phyloP scores from a whole-genome alignment of 2,329 filamentous ascomycete species.

The Beauveria brongniartii region DNA sequence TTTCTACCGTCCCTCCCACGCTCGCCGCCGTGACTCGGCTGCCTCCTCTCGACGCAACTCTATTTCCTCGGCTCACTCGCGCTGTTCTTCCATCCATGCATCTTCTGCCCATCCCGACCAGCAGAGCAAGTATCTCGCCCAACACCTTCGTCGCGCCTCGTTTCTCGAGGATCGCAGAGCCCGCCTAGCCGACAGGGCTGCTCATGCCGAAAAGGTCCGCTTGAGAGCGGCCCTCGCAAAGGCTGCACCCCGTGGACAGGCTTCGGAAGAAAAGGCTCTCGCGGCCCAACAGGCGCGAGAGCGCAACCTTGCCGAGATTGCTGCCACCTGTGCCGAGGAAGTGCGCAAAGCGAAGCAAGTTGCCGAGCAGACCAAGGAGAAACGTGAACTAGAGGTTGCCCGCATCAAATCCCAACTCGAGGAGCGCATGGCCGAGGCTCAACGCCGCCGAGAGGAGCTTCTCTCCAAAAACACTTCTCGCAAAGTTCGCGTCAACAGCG shows the following conservation, averaged over 20 bases:
- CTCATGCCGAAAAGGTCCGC: conserved; percentile 76
- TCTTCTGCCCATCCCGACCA: conserved; percentile 44
- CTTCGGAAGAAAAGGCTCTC: conserved; percentile 67
- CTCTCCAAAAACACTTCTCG: conserved; percentile 45
- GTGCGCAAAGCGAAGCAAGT: conserved; percentile 75
- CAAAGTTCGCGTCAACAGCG: conserved; percentile 46
- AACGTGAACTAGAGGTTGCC: conserved; percentile 64
- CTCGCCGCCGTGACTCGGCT: conserved; percentile 65
- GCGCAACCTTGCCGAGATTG: conserved; percentile 74
- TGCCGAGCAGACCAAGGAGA: conserved; percentile 75
- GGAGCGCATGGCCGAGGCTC: conserved; percentile 70
- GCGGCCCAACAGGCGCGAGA: conserved; percentile 72
- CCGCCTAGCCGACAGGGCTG: conserved; percentile 68
- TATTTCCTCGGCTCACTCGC: conserved; percentile 66
- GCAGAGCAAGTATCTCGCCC: conserved; percentile 70
- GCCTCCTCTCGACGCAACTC: conserved; percentile 74
- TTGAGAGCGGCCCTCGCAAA: conserved; percentile 67
- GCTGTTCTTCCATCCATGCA: conserved; percentile 52
- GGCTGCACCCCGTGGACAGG: conserved; percentile 55
- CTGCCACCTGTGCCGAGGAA: conserved; percentile 73
- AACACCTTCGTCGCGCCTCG: conserved; percentile 70
- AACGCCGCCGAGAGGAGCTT: conserved; percentile 60
- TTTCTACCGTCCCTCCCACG: conserved; percentile 61
- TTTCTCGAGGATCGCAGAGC: conserved; percentile 77
- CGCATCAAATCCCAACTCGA: conserved; percentile 68